A percentile compares a stretch with the other conserved stretches of the same genome.
These are phyloP conservation scores for Spizellomyces sp. DNA, from an alignment of 192 early-diverging fungal genomes.

Conservation along the genomic window DNA sequence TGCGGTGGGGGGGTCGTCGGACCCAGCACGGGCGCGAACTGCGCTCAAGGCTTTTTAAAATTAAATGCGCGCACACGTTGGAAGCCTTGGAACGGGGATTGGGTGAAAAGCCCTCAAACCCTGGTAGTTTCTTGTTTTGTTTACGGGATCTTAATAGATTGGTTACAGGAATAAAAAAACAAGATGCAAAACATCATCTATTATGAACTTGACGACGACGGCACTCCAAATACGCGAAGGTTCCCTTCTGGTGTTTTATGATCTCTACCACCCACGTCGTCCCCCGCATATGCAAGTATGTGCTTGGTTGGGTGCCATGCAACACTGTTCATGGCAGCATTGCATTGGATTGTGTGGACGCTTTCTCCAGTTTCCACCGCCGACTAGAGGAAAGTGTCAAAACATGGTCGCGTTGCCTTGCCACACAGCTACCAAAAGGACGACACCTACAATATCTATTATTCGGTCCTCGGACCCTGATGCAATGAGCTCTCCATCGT, in stretches of 20 bases:
- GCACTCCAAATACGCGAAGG: slow-evolving; percentile 28
- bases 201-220: too few relatives aligned
- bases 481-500: slow-evolving; percentile 78
- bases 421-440: background rate
- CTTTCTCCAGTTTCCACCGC: slow-evolving; percentile 72
- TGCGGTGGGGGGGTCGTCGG: too few relatives aligned
- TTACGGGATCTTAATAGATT: too few relatives aligned
- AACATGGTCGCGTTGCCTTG: background rate
- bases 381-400: slow-evolving; percentile 43
- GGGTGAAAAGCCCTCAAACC: too few relatives aligned
- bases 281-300: slow-evolving; percentile 77
- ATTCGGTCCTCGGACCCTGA: slow-evolving; percentile 75
- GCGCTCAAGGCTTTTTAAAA: too few relatives aligned
- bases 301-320: slow-evolving; percentile 81
- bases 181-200: too few relatives aligned
- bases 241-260: slow-evolving; percentile 35
- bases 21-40: too few relatives aligned
- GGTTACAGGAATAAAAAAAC: too few relatives aligned
- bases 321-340: slow-evolving; percentile 71
- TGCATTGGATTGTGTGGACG: slow-evolving; percentile 67
- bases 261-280: slow-evolving; percentile 46
- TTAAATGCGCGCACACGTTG: too few relatives aligned
- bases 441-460: slow-evolving; percentile 72
- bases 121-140: too few relatives aligned
- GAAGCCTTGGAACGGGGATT: too few relatives aligned